Conservation (phyloP, 2,329 filamentous ascomycete species). For the Davidsoniella australis region DNA sequence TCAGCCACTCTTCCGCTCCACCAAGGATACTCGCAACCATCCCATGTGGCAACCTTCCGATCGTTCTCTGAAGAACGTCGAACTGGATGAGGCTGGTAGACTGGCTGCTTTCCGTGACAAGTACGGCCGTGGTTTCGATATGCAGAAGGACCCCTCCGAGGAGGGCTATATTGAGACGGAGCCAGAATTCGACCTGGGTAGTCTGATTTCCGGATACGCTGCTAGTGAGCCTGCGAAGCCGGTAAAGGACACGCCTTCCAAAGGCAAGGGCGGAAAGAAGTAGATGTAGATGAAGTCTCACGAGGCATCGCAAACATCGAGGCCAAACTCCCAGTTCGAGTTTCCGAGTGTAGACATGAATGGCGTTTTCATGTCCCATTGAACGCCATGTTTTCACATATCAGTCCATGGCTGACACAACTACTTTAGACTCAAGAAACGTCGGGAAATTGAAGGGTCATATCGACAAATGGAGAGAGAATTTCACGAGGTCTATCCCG, state of each 20-base stretch:
- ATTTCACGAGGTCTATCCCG: too few species aligned
- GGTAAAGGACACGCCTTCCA: constrained; percentile 18
- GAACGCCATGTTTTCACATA: too few species aligned
- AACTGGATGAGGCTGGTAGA: constrained; percentile 86
- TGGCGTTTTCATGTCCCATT: too few species aligned
- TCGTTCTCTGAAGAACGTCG: constrained; percentile 66
- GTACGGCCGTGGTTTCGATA: constrained; percentile 75
- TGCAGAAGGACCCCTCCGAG: constrained; percentile 23
- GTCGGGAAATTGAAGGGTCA: too few species aligned
- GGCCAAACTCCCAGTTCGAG: too few species aligned
- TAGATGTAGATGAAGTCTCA: constrained; percentile 13
- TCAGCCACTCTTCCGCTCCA: constrained; percentile 36
- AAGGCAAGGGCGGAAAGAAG: constrained; percentile 29
- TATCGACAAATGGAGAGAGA: too few species aligned
- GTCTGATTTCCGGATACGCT: constrained; percentile 35
- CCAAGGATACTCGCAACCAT: constrained; percentile 79
- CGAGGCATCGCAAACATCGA: too few species aligned
- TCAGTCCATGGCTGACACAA: too few species aligned
- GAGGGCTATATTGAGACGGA: constrained; percentile 17
- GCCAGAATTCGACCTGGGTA: constrained; percentile 23
- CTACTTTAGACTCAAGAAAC: too few species aligned
- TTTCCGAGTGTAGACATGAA: too few species aligned
- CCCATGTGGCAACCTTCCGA: constrained; percentile 79
- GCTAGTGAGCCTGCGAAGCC: constrained; percentile 13
- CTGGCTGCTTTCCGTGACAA: constrained; percentile 69